phyloP scores from a whole-genome alignment of 108 stramenopile species.

The Discostella stelligeroides region DNA sequence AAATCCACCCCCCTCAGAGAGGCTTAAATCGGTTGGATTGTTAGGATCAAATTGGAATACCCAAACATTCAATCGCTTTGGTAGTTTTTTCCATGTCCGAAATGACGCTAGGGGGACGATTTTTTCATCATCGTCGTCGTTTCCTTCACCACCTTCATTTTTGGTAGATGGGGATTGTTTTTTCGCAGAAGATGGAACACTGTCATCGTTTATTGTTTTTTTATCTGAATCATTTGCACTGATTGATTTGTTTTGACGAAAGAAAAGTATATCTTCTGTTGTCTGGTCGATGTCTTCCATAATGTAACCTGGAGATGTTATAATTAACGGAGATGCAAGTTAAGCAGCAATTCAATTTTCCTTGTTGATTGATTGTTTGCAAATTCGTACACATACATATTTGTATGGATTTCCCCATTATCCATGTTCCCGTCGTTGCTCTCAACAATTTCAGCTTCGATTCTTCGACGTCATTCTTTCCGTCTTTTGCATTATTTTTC shows the following conservation, averaged over 20 bases:
- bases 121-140: neutral
- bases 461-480: conserved; percentile 16
- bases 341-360: too few species aligned
- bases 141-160: neutral
- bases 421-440: conserved; percentile 37
- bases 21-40: conserved; percentile 46
- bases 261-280: conserved; percentile 18
- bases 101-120: conserved; percentile 12
- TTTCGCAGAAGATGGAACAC: neutral
- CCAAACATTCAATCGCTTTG: conserved; percentile 55
- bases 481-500: conserved; percentile 18
- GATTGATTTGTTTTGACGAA: conserved; percentile 8
- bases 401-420: conserved; percentile 49
- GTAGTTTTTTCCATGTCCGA: conserved; percentile 53
- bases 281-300: conserved; percentile 43
- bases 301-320: conserved; percentile 24
- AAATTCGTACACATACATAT: conserved; percentile 9
- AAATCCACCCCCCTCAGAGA: conserved; percentile 53
- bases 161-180: conserved; percentile 1
- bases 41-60: conserved; percentile 52
- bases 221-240: neutral
- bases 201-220: neutral
- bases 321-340: too few species aligned
- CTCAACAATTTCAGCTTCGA: conserved; percentile 40
- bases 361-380: neutral